phyloP scores from a whole-genome alignment of 1,284 basidiomycete genomes.

The Sporisorium exsertum region DNA sequence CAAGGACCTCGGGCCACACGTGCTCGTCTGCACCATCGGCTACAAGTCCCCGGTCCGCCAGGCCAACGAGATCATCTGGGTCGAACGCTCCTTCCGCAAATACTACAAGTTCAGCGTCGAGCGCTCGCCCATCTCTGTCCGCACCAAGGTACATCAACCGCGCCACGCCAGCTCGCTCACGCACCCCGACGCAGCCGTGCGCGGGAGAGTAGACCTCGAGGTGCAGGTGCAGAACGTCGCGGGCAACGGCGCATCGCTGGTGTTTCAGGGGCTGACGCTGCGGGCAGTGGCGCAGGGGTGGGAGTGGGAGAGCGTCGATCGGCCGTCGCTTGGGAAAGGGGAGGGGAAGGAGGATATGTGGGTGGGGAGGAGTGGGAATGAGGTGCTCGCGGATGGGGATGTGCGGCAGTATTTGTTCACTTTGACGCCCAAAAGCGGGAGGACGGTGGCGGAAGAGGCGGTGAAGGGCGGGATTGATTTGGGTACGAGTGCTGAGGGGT shows the following conservation, averaged over 20 bases:
- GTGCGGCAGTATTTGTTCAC: slow-evolving; percentile 65
- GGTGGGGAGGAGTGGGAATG: slow-evolving; percentile 11
- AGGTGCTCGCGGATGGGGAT: slow-evolving; percentile 55
- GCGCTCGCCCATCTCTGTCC: slow-evolving; percentile 59
- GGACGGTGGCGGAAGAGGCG: slow-evolving; percentile 1
- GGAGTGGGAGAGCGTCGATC: slow-evolving; percentile 38
- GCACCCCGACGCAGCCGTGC: slow-evolving; percentile 33
- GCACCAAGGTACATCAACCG: slow-evolving; percentile 65
- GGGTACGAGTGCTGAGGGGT: slow-evolving; percentile 15
- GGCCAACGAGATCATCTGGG: slow-evolving; percentile 22
- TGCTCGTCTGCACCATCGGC: slow-evolving; percentile 64
- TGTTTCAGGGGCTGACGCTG: slow-evolving; percentile 53
- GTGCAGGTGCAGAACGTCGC: slow-evolving; percentile 66
- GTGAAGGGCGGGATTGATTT: slow-evolving; percentile 9
- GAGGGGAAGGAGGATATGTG: slow-evolving; percentile 31
- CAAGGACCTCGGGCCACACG: slow-evolving; percentile 63
- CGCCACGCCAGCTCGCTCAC: slow-evolving; percentile 28
- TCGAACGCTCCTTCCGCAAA: slow-evolving; percentile 59
- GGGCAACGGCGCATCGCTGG: slow-evolving; percentile 31
- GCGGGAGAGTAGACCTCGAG: slow-evolving; percentile 61
- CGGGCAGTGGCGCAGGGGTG: slow-evolving; percentile 37
- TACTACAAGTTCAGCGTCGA: slow-evolving; percentile 59
- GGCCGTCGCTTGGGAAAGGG: slow-evolving; percentile 13
- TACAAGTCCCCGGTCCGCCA: slow-evolving; percentile 40
- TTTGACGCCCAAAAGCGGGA: slow-evolving; percentile 9